Evolutionary conservation across 768 basidiomycete genomes (phyloP), one percentile per base, ranked within the genome.

Genomic region (Podaxis sp.): DNA sequence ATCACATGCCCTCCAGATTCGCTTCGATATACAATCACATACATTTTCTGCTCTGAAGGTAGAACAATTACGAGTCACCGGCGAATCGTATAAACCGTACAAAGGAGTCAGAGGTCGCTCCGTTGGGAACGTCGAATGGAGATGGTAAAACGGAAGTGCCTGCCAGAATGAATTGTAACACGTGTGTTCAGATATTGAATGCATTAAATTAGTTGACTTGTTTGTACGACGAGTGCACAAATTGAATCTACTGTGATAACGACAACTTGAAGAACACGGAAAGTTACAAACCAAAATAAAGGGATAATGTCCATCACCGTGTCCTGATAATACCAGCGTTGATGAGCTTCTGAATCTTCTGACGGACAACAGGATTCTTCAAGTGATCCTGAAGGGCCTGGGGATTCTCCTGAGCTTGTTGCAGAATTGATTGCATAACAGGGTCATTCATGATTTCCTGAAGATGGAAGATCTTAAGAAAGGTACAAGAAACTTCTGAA

Each of bases 251-350:
- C 47, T 37, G 57, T 50, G 48, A 46, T 28, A 61, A 36, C 21
- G 38, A 46, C 18, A 47, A n/a, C 16, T 48, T 36, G 14, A 52
- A 51, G 38, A 23, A 21, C 38, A 51, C 23, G 35, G 21, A 52
- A 23, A 5, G 40, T 10, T n/a, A 50, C 47, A 56, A 55, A 55
- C 42, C 16, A 18, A 44, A 44, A 14, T 4, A 44, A 14, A n/a
- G 14, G 16, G 5, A 1, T 4, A n/a, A 54, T 9, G 18, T 44
- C 46, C 16, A 62, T 85, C 76, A 91, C 67, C 91, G 80, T 32
- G 94, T 95, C 76, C 82, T 86, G 77, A 98, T 95, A 69, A 98
- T 91, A 60, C 95, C 96, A 28, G 94, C 94, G 60, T 92, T 91
- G 68, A 96, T 79, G 51, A 98, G 80, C 76, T 95, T 95, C 78